Base-by-base conservation (phyloP, 106 monocot genomes). In the Xerophyta viscosa region DNA sequence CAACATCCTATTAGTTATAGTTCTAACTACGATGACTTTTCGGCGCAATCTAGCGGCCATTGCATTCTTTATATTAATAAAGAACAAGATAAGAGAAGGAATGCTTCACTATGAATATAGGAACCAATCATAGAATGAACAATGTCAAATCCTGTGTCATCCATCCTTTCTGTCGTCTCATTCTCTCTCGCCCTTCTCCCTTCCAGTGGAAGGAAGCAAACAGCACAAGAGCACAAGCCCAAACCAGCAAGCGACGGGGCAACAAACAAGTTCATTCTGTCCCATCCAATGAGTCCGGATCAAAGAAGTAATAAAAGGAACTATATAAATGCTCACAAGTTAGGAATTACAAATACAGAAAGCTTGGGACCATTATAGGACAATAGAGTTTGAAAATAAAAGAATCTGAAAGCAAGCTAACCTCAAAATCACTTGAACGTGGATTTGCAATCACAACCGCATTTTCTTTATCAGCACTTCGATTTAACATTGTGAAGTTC, bases 361-460 rank as follows among this genome's bases (percentile, higher is more conserved):
- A 7, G 15, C 6, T 8, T 6, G 11, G 6, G 39, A 39, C 15
- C 6, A 39, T n/a, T 39, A 39, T 39, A 12, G 6, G 15, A 39
- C 2, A 12, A 39, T 8, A 39, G 39, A 39, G n/a, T n/a, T n/a
- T n/a, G n/a, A 10, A 39, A 39, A 15, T 39, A 1, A 39, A 39
- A 39, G 39, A 39, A n/a, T n/a, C n/a, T 39, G 6, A 39, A 3
- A 39, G 39, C 15, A 3, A 42, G 24, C 31, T 63, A 36, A 89
- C 96, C 88, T 81, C 80, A 69, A 89, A 96, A 31, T 96, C 85
- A 65, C 80, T 54, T 46, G 89, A 81, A 27, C 89, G 89, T 37
- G 98, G 98, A 69, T 98, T 98, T 31, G 54, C 73, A 70, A 98
- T 76, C 60, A 77, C 74, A 23, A 98, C 82, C 26, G 90, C 75